Conservation (phyloP, 768 basidiomycete species). For the Chalciporus piperatus region DNA sequence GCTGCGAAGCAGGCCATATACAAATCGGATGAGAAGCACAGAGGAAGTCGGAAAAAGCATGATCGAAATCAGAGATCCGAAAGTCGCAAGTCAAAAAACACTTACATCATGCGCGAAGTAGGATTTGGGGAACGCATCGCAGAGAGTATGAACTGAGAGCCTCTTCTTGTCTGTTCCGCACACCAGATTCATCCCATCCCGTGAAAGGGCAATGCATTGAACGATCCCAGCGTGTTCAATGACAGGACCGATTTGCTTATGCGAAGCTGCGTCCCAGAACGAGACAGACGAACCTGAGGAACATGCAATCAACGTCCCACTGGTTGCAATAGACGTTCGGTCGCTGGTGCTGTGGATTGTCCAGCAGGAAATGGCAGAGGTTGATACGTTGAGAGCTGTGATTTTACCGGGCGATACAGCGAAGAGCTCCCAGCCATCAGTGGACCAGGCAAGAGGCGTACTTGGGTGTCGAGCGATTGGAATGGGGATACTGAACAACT, state of each 20-base stretch:
- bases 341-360: not conserved
- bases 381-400: not conserved
- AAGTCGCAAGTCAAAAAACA: too few relatives aligned
- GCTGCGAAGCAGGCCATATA: too few relatives aligned
- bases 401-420: not conserved
- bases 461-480: not conserved
- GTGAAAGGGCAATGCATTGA: too few relatives aligned
- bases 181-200: too few relatives aligned
- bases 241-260: not conserved
- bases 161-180: too few relatives aligned
- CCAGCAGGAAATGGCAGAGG: not conserved
- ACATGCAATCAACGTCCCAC: not conserved
- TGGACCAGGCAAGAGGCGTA: slow-evolving; percentile 4
- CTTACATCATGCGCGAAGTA: too few relatives aligned
- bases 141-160: too few relatives aligned
- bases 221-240: not conserved
- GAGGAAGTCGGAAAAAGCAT: too few relatives aligned
- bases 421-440: not conserved
- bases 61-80: too few relatives aligned
- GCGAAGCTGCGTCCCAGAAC: slow-evolving; percentile 1
- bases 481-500: not conserved
- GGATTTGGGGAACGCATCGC: too few relatives aligned
- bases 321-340: not conserved
- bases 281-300: not conserved
- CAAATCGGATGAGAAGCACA: too few relatives aligned